A percentile compares a stretch with the other conserved stretches of the same genome.
Evolutionary conservation across 2,329 filamentous ascomycete species (phyloP).

Genomic region (Escovopsis sp.): DNA sequence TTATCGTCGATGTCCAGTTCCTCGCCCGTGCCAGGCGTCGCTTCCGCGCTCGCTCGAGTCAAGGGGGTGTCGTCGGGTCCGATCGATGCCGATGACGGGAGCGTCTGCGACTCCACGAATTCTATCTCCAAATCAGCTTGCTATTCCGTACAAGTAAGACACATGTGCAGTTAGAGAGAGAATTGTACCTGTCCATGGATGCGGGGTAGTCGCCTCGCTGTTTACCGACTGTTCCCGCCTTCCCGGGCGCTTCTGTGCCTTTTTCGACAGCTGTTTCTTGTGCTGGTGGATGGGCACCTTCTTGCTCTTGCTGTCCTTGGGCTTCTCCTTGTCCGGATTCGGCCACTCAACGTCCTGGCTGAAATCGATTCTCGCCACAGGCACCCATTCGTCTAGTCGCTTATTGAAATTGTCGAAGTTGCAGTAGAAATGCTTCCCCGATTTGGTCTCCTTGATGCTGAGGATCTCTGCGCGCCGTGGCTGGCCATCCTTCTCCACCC

Average conservation of each 20-base stretch:
- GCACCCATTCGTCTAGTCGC: constrained; percentile 70
- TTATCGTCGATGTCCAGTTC: constrained; percentile 42
- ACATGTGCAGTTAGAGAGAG: neutral
- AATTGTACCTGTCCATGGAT: constrained; percentile 30
- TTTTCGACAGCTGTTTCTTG: constrained; percentile 48
- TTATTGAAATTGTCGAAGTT: constrained; percentile 99
- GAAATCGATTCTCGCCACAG: constrained; percentile 69
- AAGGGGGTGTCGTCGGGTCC: constrained; percentile 30
- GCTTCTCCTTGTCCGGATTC: constrained; percentile 67
- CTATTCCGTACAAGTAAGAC: neutral
- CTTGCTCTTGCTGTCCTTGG: constrained; percentile 64
- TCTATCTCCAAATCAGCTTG: constrained; percentile 16
- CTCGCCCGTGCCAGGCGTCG: constrained; percentile 30
- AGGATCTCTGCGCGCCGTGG: constrained; percentile 87
- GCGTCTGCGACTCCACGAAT: constrained; percentile 31
- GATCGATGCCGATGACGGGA: constrained; percentile 27
- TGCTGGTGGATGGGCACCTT: constrained; percentile 38
- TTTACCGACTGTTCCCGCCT: constrained; percentile 40
- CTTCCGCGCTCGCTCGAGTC: constrained; percentile 26
- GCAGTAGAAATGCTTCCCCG: constrained; percentile 80
- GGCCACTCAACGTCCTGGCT: constrained; percentile 92
- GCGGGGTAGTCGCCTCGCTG: constrained; percentile 38
- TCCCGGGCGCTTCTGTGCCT: constrained; percentile 36
- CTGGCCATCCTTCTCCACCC: constrained; percentile 59
- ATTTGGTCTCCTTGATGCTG: constrained; percentile 83